Base-by-base conservation (phyloP, 176 grass and related monocot genomes). In the Rhynchospora pubera region DNA sequence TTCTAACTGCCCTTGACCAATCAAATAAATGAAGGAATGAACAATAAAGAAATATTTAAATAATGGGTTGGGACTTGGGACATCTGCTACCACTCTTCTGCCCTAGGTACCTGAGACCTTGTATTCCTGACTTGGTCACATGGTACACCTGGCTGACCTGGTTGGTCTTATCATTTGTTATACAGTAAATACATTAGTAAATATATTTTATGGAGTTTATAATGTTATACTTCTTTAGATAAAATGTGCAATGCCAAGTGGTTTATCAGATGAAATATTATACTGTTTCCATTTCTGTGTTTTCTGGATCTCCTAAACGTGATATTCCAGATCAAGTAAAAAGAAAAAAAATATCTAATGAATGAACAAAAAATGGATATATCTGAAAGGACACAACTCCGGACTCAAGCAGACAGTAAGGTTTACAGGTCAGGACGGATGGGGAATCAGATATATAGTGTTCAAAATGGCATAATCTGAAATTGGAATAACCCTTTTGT, bases 401-500 rank as follows among this genome's bases (percentile, higher is more conserved):
- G 9, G 11, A 52, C 45, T 26, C 70, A 52, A 75, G 11, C 47
- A 8, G 48, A 74, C 11, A 52, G 9, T 14, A 19, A 26, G 71
- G 47, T 28, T 14, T 1, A n/a, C 70, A 74, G 46, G 12, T 9
- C 71, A 75, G 71, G 45, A 28, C 11, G 1, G 70, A 51, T 74
- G 46, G 70, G 70, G 46, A 18, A 74, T 2, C 10, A 9, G 10
- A 50, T 10, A 74, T 11, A 28, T 9, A 2, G 5, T 5, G 2
- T 53, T 44, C 39, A 70, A 70, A 55, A 30, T 28, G 71, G 55
- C 55, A 22, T 28, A 28, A 75, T 53, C 23, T 53, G 47, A 75
- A 94, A 62, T 89, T 90, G 50, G 84, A 94, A 92, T 77, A 94
- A 94, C 79, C 94, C 34, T 84, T n/a, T 75, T 76, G 48, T 52